Evolutionary conservation across 2,329 filamentous ascomycete genomes (phyloP), one percentile per base, ranked within the genome.

Genomic region (Eutypella sp.): DNA sequence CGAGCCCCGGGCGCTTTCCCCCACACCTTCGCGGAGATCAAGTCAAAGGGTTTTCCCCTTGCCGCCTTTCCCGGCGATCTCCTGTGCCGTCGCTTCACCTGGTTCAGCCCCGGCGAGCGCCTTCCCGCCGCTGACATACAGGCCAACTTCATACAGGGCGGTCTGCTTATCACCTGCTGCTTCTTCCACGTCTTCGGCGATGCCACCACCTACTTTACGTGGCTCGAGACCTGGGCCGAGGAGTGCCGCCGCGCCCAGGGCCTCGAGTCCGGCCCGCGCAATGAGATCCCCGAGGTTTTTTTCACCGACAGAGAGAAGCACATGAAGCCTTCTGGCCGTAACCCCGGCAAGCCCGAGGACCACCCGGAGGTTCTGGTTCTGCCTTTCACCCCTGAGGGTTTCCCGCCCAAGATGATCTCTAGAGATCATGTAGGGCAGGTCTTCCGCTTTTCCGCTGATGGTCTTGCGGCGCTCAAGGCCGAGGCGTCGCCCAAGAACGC

Each of bases 101-200:
- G 29, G 29, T 33, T 33, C 29, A 33, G 5, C 5, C 29, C 57
- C 3, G 57, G 48, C 4, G 57, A 62, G 42, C 47, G 52, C 25
- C 46, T 57, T 15, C 48, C 48, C 3, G 50, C 45, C 2, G 46
- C 42, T 19, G 55, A 55, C 34, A 31, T 53, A 23, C 62, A 64
- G 46, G 57, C 55, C 39, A 64, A 64, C 47, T 63, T 64, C 47
- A 57, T 33, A 46, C 42, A 1, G 36, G 61, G 62, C 2, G 62
- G 62, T 11, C 23, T 65, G 43, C 50, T 64, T 9, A 40, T 64
- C 41, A 58, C 47, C 20, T 49, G 52, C 49, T 50, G 49, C 40
- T 54, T 56, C 27, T 57, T 65, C 10, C 65, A 68, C 37, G 58
- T 67, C 45, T 57, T 61, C 16, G 65, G 62, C 7, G 66, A 68